Percentiles rank a stretch among this genome's conserved stretches.
Conservation (phyloP, 1,284 basidiomycete species). For the Phenoliferia sp. region DNA sequence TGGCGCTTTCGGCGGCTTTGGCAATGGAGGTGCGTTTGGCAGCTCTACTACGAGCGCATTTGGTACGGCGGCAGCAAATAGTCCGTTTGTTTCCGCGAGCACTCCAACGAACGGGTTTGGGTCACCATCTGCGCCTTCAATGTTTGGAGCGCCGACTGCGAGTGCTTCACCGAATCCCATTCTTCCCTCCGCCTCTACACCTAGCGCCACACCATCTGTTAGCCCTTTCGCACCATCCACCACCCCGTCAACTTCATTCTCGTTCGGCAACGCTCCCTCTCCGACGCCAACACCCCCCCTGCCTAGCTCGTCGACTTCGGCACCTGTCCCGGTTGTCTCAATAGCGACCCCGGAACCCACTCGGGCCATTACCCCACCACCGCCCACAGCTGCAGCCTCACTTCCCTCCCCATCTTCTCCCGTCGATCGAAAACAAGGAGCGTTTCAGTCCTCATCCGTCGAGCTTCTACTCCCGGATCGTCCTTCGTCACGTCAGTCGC, state of each 20-base stretch:
- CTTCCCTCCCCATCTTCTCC: background rate
- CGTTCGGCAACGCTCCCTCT: background rate
- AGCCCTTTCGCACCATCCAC: background rate
- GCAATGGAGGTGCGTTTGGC: background rate
- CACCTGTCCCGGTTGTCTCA: background rate
- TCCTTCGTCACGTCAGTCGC: background rate
- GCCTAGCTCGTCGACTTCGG: background rate
- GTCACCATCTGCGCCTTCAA: background rate
- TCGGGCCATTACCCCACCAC: background rate
- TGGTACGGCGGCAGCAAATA: background rate
- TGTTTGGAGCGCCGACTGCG: background rate
- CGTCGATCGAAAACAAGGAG: background rate
- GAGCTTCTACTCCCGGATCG: background rate
- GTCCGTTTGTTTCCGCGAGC: background rate
- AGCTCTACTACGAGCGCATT: background rate
- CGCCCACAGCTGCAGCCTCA: background rate
- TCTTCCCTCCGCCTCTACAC: background rate
- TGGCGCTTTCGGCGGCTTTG: background rate
- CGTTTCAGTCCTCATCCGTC: no score
- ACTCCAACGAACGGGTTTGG: background rate
- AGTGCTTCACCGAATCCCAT: background rate
- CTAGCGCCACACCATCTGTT: no score
- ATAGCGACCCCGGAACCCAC: background rate
- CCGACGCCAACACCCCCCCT: constrained; percentile 7
- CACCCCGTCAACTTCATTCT: constrained; percentile 12